Evolutionary conservation across 1,139 yeast species (phyloP), one percentile per base, ranked within the genome.

Genomic region (Geotrichum aggregatum): DNA sequence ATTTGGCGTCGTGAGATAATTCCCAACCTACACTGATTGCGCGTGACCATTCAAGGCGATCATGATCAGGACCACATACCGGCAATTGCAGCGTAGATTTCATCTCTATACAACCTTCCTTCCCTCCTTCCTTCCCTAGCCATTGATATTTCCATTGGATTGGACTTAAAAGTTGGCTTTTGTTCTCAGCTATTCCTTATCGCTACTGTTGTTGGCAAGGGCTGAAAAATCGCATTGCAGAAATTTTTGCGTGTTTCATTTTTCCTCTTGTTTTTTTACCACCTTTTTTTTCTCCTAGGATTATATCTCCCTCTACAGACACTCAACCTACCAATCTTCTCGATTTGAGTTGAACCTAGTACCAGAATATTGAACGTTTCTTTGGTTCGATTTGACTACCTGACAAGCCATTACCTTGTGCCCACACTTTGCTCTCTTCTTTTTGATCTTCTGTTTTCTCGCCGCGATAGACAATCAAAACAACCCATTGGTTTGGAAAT

Each of bases 41-140:
- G 44, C 44, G 44, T 40, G 44, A 40, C 44, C 33, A 21, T 38
- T 14, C 41, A 38, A 19, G 28, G 41, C 18, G 21, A 38, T 19
- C 41, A 38, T 19, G 14, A 16, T 34, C 19, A 34, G 38, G 11
- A 10, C 11, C 38, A 10, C 38, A 34, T 5, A 34, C n/a, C n/a
- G n/a, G n/a, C n/a, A n/a, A n/a, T n/a, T n/a, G n/a, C n/a, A n/a
- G n/a, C n/a, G n/a, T n/a, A n/a, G n/a, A n/a, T n/a, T n/a, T n/a
- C n/a, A n/a, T n/a, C n/a, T n/a, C n/a, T n/a, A n/a, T n/a, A n/a
- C n/a, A n/a, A n/a, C n/a, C n/a, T 16, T 34, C 28, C 8, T 24
- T 24, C 28, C 28, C 8, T 24, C 7, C 8, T 5, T 24, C 8
- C 8, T 24, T 6, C 11, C 38, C 4, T 34, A 34, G 18, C 14